These are phyloP conservation scores for Malus hybrid DNA, from an alignment of 331 rosid genomes.

Conservation along the genomic window DNA sequence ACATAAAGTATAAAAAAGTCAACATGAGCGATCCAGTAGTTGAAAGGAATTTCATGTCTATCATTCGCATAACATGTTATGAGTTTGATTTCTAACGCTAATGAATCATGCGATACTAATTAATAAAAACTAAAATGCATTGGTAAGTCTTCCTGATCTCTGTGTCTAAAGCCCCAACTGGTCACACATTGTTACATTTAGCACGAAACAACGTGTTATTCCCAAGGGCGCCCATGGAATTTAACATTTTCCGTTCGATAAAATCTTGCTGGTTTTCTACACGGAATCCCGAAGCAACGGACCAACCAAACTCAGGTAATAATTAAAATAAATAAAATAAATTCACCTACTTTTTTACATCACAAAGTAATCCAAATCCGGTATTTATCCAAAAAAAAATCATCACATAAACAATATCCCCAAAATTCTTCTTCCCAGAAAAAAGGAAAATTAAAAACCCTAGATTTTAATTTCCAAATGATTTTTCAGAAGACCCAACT, in stretches of 20 bases:
- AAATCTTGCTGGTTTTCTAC: background rate
- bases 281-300: too few relatives aligned
- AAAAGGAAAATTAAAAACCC: background rate
- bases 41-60: too few relatives aligned
- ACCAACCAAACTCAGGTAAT: background rate
- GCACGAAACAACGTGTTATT: background rate
- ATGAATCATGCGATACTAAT: rapidly evolving
- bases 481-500: background rate
- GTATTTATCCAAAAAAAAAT: background rate
- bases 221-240: background rate
- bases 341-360: too few relatives aligned
- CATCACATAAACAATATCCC: background rate
- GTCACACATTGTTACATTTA: background rate
- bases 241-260: background rate
- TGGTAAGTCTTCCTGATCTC: too few relatives aligned
- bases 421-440: background rate
- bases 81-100: too few relatives aligned
- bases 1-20: too few relatives aligned
- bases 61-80: too few relatives aligned
- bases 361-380: background rate
- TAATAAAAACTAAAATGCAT: rapidly evolving
- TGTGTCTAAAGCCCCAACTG: background rate
- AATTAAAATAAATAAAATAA: background rate
- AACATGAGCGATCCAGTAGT: rapidly evolving
- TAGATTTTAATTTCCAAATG: background rate